Base-by-base conservation (phyloP, 1,284 basidiomycete species). In the Rhodotorula mucilaginosa region DNA sequence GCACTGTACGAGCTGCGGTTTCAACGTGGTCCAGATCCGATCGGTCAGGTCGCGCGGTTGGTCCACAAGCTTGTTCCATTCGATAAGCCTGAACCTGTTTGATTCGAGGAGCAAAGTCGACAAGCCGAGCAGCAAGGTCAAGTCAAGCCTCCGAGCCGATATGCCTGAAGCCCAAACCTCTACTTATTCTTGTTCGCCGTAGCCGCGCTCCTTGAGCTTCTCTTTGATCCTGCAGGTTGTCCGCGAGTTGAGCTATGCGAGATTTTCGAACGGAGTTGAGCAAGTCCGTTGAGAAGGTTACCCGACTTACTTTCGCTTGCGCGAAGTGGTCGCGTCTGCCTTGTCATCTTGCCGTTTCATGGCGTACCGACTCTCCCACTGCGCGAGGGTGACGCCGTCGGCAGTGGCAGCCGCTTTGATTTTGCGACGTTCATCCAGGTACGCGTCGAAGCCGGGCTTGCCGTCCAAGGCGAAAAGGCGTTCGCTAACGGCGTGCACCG, bases 171-270 rank as follows among this genome's bases (percentile, higher is more conserved):
- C 12, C 26, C 10, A 1, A 4, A 26, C 26, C 26, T 29, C 44
- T 46, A 16, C 23, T 21, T 21, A 52, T n/a, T 71, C 69, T 0
- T n/a, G 12, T 0, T 46, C n/a, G 2, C 29, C 58, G 47, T 69
- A 71, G 10, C 69, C 73, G 23, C 71, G 64, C 23, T 61, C 67
- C n/a, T 46, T 29, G 5, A 74, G 65, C 34, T 69, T 74, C 26
- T 23, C 62, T 5, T 59, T 48, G 65, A 74, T 67, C 29, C 67
- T 74, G 66, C 16, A 34, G 44, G 10, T 15, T 2, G 16, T 26
- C 12, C 1, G 1, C 2, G n/a, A 58, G 39, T 23, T 13, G 21
- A 51, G 31, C 15, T 23, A 8, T 29, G 0, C 23, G 15, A 12
- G 39, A 10, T 44, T 44, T 44, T 44, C 39, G 39, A 44, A 44